Conservation (phyloP, 306 rosid species). For the Fragaria vesca region DNA sequence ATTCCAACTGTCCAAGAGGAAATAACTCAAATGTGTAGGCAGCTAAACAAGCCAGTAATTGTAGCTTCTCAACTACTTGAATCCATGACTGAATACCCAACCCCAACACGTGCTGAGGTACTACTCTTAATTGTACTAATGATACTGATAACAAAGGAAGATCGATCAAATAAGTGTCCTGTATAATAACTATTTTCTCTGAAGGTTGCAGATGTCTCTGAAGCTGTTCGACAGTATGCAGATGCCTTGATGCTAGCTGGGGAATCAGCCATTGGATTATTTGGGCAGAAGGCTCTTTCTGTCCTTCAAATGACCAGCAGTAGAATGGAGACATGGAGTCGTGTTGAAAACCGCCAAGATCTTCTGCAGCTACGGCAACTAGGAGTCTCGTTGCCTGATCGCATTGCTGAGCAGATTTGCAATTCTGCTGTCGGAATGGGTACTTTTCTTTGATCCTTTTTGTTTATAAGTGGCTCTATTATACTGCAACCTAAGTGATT, state of each 20-base stretch:
- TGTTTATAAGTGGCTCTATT: not conserved
- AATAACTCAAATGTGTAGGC: conserved; percentile 63
- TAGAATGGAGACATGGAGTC: conserved; percentile 72
- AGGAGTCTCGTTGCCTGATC: conserved; percentile 65
- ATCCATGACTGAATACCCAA: conserved; percentile 94
- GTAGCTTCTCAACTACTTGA: conserved; percentile 94
- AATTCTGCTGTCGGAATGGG: conserved; percentile 75
- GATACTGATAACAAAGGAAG: not conserved
- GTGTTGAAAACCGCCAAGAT: conserved; percentile 57
- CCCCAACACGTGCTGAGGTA: conserved; percentile 98
- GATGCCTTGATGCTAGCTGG: conserved; percentile 91
- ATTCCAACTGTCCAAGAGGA: conserved; percentile 77
- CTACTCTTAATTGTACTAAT: not conserved
- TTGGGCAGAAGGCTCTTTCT: conserved; percentile 72
- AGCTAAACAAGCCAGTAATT: conserved; percentile 84
- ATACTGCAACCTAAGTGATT: not conserved
- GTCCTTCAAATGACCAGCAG: conserved; percentile 72
- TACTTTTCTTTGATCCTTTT: conserved; percentile 22
- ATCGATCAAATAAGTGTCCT: not conserved
- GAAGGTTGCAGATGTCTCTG: conserved; percentile 93
- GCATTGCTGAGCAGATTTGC: conserved; percentile 82
- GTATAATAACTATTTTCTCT: conserved; percentile 4
- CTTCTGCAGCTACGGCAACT: conserved; percentile 48
- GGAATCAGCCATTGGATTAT: conserved; percentile 84
- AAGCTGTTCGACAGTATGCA: conserved; percentile 80